Base-by-base conservation (phyloP, 345 rosid species). In the Salix brachista region DNA sequence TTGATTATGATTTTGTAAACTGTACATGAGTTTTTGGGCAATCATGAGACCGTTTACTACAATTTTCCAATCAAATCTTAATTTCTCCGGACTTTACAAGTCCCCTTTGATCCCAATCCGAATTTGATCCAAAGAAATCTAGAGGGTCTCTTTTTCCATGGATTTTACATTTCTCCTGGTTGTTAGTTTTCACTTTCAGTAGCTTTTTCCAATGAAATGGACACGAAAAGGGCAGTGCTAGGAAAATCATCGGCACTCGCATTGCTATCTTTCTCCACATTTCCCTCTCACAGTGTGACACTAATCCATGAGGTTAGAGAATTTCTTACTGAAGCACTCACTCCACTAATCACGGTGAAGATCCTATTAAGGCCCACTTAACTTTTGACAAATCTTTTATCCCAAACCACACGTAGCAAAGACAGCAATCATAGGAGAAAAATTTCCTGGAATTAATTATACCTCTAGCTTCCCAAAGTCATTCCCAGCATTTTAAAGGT, bases 281-380 rank as follows among this genome's bases (percentile, higher is more conserved):
- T 13, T 75, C 67, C 67, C 36, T 60, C 23, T 54, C 36, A 17
- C 5, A 1, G 25, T 13, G 34, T 34, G 21, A 9, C 28, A 5
- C 61, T 56, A 41, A 76, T 76, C 48, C 13, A 60, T 21, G 71
- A 11, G 71, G 52, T 26, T 37, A 39, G 5, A 65, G 50, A 17
- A 39, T 30, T 25, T 30, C 1, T 69, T 46, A 6, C 10, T 5
- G 39, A 65, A 44, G 66, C 76, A 71, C 56, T 72, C 42, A 26
- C 30, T 26, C 76, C 80, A 39, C 34, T 65, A 72, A 78, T 78
- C 71, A 65, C 76, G 80, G 75, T 5, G 26, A 62, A 44, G 14
- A 77, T 70, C 25, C 34, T 41, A 8, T 48, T 8, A 56, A 28
- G 14, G 4, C 58, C 32, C 67, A 69, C 79, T 69, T 39, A 37